Conservation (phyloP, 2,329 filamentous ascomycete genomes). For the Chaetomiaceae sp. region DNA sequence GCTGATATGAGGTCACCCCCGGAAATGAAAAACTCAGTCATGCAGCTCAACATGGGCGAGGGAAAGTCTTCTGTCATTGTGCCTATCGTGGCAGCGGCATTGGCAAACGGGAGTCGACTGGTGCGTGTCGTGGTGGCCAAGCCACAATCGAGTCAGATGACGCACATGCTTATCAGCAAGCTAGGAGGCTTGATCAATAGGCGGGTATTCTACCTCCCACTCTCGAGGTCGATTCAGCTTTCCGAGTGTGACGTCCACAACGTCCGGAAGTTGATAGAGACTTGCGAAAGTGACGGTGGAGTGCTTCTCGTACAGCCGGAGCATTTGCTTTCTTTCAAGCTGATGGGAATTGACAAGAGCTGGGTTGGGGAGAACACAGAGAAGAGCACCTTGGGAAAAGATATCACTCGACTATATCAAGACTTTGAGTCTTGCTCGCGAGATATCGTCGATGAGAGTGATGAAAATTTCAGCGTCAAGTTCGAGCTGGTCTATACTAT, state of each 20-base stretch:
- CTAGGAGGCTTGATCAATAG: constrained; percentile 53
- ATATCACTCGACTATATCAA: constrained; percentile 49
- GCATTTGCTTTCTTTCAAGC: constrained; percentile 60
- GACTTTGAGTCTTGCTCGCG: constrained; percentile 48
- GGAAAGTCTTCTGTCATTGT: constrained; percentile 55
- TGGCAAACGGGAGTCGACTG: constrained; percentile 45
- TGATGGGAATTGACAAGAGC: constrained; percentile 45
- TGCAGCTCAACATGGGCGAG: constrained; percentile 68
- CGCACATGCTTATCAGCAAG: constrained; percentile 40
- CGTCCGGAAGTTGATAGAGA: constrained; percentile 40
- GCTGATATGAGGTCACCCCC: constrained; percentile 47
- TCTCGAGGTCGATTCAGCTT: constrained; percentile 48
- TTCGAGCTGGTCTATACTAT: constrained; percentile 57
- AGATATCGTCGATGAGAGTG: constrained; percentile 63
- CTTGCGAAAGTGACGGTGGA: constrained; percentile 40
- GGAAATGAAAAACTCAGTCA: constrained; percentile 44
- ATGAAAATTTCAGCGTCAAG: constrained; percentile 49
- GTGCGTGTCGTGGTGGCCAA: constrained; percentile 54
- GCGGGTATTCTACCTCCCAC: constrained; percentile 52
- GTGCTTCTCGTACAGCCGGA: constrained; percentile 60
- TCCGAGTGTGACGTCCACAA: constrained; percentile 25
- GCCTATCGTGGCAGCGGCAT: constrained; percentile 44
- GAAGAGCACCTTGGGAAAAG: constrained; percentile 45
- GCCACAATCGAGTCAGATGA: constrained; percentile 53
- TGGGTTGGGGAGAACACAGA: no score